Conservation (phyloP, 805 yeast genomes). For the Grigorovia jiainica region DNA sequence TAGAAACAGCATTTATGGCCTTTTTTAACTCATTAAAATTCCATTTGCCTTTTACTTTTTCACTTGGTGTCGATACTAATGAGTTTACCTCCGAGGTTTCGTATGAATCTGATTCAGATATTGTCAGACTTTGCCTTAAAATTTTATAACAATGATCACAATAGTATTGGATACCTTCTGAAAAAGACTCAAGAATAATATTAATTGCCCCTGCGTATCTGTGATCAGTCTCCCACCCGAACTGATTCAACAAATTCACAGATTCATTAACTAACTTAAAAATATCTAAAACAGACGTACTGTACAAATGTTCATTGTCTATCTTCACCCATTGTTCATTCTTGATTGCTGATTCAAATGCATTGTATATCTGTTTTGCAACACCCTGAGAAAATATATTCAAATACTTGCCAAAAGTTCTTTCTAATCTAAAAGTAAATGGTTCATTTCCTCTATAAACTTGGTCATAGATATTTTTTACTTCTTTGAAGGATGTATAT, state of each 20-base stretch:
- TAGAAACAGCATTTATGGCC: conserved; percentile 35
- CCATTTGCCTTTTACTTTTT: conserved; percentile 6
- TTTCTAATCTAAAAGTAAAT: conserved; percentile 50
- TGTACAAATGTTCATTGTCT: conserved; percentile 36
- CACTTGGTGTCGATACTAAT: background rate
- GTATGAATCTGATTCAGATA: conserved; percentile 1
- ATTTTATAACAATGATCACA: conserved; percentile 30
- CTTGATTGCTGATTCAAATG: conserved; percentile 46
- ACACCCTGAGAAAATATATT: conserved; percentile 35
- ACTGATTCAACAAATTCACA: conserved; percentile 43
- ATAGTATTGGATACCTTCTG: conserved; percentile 49
- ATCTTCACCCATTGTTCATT: conserved; percentile 51
- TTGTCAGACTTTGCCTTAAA: conserved; percentile 34
- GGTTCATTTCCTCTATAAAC: conserved; percentile 31
- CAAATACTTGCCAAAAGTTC: conserved; percentile 41
- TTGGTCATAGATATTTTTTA: conserved; percentile 44
- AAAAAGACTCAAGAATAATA: conserved; percentile 48
- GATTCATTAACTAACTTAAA: conserved; percentile 54
- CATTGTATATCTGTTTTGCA: conserved; percentile 35
- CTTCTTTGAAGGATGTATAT: conserved; percentile 43
- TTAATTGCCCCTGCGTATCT: conserved; percentile 60
- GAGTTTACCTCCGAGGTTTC: background rate
- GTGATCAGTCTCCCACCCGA: conserved; percentile 56
- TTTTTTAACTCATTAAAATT: conserved; percentile 39
- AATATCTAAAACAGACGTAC: conserved; percentile 59